phyloP scores from a whole-genome alignment of 441 rosid genomes.

The Bocquillonia castaneifolia region DNA sequence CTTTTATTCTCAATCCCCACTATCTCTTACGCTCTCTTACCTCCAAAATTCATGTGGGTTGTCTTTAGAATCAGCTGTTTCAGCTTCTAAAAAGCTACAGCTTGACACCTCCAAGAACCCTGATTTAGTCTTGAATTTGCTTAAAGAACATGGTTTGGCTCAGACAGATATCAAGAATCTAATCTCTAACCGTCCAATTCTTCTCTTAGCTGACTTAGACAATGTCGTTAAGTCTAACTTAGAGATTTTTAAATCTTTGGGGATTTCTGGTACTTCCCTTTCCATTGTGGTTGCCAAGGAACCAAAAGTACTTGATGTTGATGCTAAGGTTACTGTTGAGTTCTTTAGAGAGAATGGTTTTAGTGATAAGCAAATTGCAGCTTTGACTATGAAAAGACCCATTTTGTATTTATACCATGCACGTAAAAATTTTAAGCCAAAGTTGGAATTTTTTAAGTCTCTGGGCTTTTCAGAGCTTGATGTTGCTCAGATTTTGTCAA shows the following conservation, averaged over 20 bases:
- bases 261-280: constrained; percentile 17
- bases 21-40: constrained; percentile 6
- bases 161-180: constrained; percentile 5
- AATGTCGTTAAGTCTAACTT: constrained; percentile 15
- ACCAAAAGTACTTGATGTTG: constrained; percentile 3
- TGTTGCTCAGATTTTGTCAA: constrained; percentile 9
- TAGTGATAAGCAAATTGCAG: constrained; percentile 10
- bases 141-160: constrained; percentile 7
- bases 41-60: constrained; percentile 18
- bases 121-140: constrained; percentile 15
- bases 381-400: constrained; percentile 10
- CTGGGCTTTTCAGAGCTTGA: constrained; percentile 19
- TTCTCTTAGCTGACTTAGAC: constrained; percentile 9
- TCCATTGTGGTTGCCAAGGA: constrained; percentile 7
- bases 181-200: background rate
- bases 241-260: constrained; percentile 16
- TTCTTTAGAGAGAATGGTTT: constrained; percentile 24
- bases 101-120: constrained; percentile 6
- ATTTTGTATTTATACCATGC: background rate
- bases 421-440: constrained; percentile 14
- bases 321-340: constrained; percentile 2
- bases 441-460: constrained; percentile 19
- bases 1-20: background rate
- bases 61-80: constrained; percentile 15
- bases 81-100: constrained; percentile 17